Conservation (phyloP, 2,329 filamentous ascomycete species). For the Lasiodiplodia sp. region DNA sequence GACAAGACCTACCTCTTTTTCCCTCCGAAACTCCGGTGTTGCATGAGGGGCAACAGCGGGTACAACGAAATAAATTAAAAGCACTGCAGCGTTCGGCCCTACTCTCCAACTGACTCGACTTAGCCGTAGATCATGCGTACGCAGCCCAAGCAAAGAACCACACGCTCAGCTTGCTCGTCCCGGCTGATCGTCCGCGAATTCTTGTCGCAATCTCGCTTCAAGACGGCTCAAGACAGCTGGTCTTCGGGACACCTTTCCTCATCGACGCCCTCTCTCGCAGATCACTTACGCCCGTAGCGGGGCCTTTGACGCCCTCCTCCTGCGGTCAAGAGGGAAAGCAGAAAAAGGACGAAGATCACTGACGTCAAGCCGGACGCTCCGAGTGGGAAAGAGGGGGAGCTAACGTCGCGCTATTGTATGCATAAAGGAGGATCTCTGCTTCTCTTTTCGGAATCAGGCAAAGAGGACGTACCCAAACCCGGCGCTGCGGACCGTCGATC, state of each 20-base stretch:
- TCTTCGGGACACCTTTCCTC: no score
- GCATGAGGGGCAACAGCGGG: background rate
- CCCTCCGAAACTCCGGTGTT: background rate
- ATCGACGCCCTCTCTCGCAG: no score
- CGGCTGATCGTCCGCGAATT: background rate
- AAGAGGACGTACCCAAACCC: background rate
- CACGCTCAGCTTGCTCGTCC: background rate
- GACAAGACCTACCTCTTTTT: no score
- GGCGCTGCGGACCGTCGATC: background rate
- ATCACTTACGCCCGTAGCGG: no score
- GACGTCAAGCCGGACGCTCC: background rate
- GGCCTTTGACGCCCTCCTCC: no score
- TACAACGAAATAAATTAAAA: background rate
- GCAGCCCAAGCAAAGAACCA: background rate
- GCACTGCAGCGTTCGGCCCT: background rate
- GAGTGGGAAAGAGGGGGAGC: no score
- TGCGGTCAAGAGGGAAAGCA: no score
- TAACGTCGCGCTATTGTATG: no score
- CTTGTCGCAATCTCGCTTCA: slow-evolving; percentile 7
- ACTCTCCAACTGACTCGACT: slow-evolving; percentile 4
- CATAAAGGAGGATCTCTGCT: background rate
- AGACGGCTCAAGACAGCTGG: background rate
- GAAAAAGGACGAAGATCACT: background rate
- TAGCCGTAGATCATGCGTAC: background rate
- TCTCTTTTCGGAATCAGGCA: background rate